These are phyloP conservation scores for Xylariaceae sp. DNA, from an alignment of 2,329 filamentous ascomycete genomes.

Conservation along the genomic window DNA sequence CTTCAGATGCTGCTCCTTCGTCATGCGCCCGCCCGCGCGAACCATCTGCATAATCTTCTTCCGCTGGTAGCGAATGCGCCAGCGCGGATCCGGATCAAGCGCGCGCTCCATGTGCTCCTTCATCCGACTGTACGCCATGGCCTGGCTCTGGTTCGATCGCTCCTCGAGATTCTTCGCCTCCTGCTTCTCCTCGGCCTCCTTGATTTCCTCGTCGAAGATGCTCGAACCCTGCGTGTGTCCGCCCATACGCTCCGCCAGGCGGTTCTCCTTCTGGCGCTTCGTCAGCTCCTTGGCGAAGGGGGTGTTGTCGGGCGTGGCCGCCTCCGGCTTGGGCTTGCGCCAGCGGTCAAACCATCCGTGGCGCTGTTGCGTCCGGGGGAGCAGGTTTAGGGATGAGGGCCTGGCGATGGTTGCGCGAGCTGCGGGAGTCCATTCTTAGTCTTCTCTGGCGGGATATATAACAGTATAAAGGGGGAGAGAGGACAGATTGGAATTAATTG, in stretches of 20 bases:
- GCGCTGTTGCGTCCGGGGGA: slow-evolving; percentile 35
- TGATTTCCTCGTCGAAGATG: slow-evolving; percentile 57
- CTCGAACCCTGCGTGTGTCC: slow-evolving; percentile 47
- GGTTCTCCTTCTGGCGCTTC: slow-evolving; percentile 28
- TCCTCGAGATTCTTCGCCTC: neutral
- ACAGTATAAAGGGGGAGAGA: neutral
- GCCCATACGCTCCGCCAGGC: slow-evolving; percentile 40
- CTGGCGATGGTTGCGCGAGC: slow-evolving; percentile 21
- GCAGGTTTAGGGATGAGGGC: slow-evolving; percentile 27
- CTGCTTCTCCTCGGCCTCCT: slow-evolving; percentile 11
- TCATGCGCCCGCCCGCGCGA: slow-evolving; percentile 59
- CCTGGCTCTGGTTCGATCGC: slow-evolving; percentile 13
- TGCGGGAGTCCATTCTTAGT: slow-evolving; percentile 4
- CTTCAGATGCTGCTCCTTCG: slow-evolving; percentile 61
- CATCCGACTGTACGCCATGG: slow-evolving; percentile 37
- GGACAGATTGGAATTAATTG: slow-evolving; percentile 14
- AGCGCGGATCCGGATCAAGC: slow-evolving; percentile 69
- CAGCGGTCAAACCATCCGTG: slow-evolving; percentile 34
- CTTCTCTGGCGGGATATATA: neutral
- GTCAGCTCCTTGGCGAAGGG: slow-evolving; percentile 9
- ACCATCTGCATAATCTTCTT: slow-evolving; percentile 78
- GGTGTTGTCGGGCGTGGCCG: neutral
- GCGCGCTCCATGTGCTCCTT: slow-evolving; percentile 54
- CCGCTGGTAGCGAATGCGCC: slow-evolving; percentile 70
- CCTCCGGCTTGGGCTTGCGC: slow-evolving; percentile 12